Base-by-base conservation (phyloP, 2,329 filamentous ascomycete species). In the Thelonectria discophora region DNA sequence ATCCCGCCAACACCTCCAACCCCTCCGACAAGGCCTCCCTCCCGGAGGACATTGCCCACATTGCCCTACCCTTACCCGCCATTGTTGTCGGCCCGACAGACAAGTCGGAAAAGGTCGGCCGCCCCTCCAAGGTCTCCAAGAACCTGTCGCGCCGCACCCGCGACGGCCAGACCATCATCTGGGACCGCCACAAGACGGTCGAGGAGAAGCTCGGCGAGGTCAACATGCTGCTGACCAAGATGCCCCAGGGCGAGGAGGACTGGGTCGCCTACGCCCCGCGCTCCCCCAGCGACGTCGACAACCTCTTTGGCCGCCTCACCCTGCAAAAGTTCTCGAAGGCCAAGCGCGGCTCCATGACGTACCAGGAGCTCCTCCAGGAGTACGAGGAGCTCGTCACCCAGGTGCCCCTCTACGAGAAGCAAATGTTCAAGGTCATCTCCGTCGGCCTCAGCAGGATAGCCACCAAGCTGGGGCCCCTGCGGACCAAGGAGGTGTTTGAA, bases 401-500 rank as follows among this genome's bases (percentile, higher is more conserved):
- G 12, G 43, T 47, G 9, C 43, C 43, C 4, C 24, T 5, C 20
- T 47, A 47, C 43, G 43, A 47, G 20, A 47, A 30, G 21, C 43
- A 47, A 11, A 47, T 47, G 43, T 47, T 47, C 20, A 47, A 47
- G 12, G 43, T 47, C 43, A 47, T 47, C 15, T 47, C 43, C 7
- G 43, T 47, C 20, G 43, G 43, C 15, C 43, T 47, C 1, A 47
- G 43, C 21, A 47, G 43, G 21, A 47, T 47, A 21, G 43, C 43
- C 15, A 47, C 43, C 6, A 47, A 47, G 43, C 43, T 47, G 10
- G 43, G 43, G n/a, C 43, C 43, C 20, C 24, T 47, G 43, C 24
- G 43, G 17, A 47, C 43, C 20, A 47, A 47, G 12, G 43, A 47
- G n/a, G 43, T 47, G 43, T 47, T 47, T 47, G 43, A 47, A 47